These are phyloP conservation scores for Kwoniella dendrophila DNA, from an alignment of 768 basidiomycete genomes.

Conservation along the genomic window DNA sequence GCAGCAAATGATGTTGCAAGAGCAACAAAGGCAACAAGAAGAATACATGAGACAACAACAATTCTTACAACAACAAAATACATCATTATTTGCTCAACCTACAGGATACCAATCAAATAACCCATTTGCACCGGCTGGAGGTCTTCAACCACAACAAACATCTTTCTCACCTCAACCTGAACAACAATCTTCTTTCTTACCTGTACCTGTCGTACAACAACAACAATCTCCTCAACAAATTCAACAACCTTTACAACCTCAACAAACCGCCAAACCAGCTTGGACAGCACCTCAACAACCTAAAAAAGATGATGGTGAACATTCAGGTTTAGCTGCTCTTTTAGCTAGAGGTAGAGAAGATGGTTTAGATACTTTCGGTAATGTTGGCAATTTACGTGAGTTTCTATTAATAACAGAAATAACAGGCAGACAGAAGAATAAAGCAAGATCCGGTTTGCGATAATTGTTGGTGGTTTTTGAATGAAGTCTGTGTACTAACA, in stretches of 20 bases:
- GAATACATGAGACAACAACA: slow-evolving; percentile 55
- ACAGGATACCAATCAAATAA: slow-evolving; percentile 78
- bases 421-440: too few species aligned
- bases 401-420: slow-evolving; percentile 6
- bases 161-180: slow-evolving; percentile 47
- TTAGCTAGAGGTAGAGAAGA: slow-evolving; percentile 79
- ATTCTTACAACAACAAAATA: slow-evolving; percentile 45
- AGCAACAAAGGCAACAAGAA: slow-evolving; percentile 57
- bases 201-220: slow-evolving; percentile 36
- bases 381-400: slow-evolving; percentile 71
- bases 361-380: slow-evolving; percentile 95
- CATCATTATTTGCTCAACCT: slow-evolving; percentile 56
- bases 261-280: slow-evolving; percentile 57
- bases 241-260: slow-evolving; percentile 57
- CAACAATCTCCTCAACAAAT: slow-evolving; percentile 51
- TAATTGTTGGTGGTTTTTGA: neutral
- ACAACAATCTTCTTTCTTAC: slow-evolving; percentile 58
- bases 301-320: slow-evolving; percentile 65
- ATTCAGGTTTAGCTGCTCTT: slow-evolving; percentile 73
- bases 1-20: slow-evolving; percentile 57
- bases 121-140: slow-evolving; percentile 70
- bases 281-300: slow-evolving; percentile 36
- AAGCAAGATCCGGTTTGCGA: neutral
- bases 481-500: slow-evolving; percentile 17
- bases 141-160: slow-evolving; percentile 43